These are phyloP conservation scores for Canavalia gladiata DNA, from an alignment of 306 rosid species.

Conservation along the genomic window DNA sequence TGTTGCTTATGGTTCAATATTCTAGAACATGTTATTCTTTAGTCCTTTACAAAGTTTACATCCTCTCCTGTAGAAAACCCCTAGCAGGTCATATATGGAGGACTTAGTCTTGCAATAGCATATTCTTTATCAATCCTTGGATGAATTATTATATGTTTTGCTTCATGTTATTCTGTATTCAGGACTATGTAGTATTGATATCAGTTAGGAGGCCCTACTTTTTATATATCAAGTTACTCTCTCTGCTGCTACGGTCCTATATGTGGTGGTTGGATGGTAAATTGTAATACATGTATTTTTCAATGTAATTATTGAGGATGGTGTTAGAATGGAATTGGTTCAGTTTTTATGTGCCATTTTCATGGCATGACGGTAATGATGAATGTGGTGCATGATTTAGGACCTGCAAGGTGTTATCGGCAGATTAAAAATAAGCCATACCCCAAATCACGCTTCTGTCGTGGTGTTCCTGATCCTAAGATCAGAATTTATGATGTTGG, in stretches of 20 bases:
- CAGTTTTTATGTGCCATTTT: background rate
- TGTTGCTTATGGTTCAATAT: background rate
- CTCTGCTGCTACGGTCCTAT: background rate
- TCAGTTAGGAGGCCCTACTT: background rate
- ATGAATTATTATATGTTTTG: background rate
- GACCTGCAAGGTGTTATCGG: slow-evolving; percentile 89
- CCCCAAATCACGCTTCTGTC: slow-evolving; percentile 89
- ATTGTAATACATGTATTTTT: background rate
- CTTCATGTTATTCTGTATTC: background rate
- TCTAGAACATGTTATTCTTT: background rate
- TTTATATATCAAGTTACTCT: background rate
- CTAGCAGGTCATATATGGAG: background rate
- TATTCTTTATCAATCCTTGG: background rate
- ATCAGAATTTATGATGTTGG: slow-evolving; percentile 96
- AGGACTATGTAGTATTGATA: background rate
- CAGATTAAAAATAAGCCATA: slow-evolving; percentile 89
- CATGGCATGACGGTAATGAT: slow-evolving; percentile 15
- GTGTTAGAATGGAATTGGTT: background rate
- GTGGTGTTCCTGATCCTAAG: slow-evolving; percentile 95
- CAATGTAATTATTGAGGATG: background rate
- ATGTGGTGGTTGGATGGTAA: background rate
- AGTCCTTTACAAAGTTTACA: background rate
- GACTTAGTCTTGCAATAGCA: background rate
- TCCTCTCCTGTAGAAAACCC: background rate
- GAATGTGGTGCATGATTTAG: slow-evolving; percentile 48